Conservation (phyloP, 2,329 filamentous ascomycete genomes). For the Colletotrichum aenigma region DNA sequence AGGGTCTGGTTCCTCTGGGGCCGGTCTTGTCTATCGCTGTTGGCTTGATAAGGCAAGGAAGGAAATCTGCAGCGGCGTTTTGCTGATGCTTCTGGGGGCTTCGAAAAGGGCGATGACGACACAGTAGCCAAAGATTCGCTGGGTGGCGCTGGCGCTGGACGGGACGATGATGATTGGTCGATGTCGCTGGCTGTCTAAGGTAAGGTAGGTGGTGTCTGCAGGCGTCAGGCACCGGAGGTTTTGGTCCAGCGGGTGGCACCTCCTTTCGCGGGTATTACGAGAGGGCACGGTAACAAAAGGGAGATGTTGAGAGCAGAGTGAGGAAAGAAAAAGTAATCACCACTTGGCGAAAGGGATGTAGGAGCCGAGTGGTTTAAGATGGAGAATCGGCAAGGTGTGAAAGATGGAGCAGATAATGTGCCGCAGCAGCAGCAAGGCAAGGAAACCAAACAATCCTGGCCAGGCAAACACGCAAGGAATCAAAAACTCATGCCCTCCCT, state of each 20-base stretch:
- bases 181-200: background rate
- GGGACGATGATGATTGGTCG: background rate
- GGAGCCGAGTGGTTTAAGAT: background rate
- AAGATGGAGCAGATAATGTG: background rate
- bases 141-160: background rate
- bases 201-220: background rate
- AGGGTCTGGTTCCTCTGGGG: background rate
- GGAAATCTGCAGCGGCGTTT: background rate
- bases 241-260: slow-evolving; percentile 1
- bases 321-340: background rate
- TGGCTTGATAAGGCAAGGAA: background rate
- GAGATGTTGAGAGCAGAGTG: background rate
- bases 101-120: slow-evolving; percentile 17
- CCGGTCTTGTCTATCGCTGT: background rate
- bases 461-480: background rate
- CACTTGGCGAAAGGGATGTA: background rate
- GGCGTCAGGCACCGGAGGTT: background rate
- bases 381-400: background rate
- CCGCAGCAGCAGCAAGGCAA: background rate
- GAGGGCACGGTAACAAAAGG: background rate
- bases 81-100: slow-evolving; percentile 11
- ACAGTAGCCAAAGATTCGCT: slow-evolving; percentile 5
- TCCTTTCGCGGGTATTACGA: background rate
- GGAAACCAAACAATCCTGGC: background rate
- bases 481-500: background rate